These are phyloP conservation scores for Paramecium biaurelia DNA, from an alignment of 73 alveolate genomes.

Conservation along the genomic window DNA sequence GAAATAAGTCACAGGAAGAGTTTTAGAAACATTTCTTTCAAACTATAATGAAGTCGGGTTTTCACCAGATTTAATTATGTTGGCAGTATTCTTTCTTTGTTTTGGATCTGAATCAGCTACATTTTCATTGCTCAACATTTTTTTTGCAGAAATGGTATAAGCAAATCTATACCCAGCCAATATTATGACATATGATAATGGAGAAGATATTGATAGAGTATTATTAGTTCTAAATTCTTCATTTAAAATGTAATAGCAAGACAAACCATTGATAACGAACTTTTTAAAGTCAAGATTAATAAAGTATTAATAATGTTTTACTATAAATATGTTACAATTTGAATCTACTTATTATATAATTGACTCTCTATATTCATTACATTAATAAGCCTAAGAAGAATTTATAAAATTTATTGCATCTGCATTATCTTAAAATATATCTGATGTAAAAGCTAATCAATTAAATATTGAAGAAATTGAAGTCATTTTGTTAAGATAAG, in stretches of 20 bases:
- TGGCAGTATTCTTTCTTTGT: slow-evolving; percentile 6
- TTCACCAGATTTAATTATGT: neutral
- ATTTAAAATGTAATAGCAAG: neutral
- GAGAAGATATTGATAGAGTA: neutral
- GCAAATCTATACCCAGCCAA: neutral
- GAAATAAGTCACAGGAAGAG: neutral
- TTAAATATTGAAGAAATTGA: neutral
- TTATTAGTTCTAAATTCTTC: neutral
- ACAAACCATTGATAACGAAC: neutral
- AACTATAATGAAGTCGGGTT: neutral
- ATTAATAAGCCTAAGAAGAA: neutral
- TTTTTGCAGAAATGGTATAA: neutral
- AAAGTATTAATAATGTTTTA: neutral
- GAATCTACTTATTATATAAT: neutral
- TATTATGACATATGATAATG: neutral
- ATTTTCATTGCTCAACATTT: neutral
- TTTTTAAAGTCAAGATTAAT: neutral
- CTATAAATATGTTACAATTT: slow-evolving; percentile 20
- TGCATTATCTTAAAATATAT: neutral
- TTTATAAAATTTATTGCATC: slow-evolving; percentile 24
- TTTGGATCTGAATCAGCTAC: slow-evolving; percentile 8
- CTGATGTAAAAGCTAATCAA: neutral
- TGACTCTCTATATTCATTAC: neutral
- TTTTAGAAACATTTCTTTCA: neutral
- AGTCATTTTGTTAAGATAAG: neutral